A percentile compares a stretch with the other conserved stretches of the same genome.
These are phyloP conservation scores for Penicillium macrosclerotiorum DNA, from an alignment of 495 filamentous ascomycete species.

Conservation along the genomic window DNA sequence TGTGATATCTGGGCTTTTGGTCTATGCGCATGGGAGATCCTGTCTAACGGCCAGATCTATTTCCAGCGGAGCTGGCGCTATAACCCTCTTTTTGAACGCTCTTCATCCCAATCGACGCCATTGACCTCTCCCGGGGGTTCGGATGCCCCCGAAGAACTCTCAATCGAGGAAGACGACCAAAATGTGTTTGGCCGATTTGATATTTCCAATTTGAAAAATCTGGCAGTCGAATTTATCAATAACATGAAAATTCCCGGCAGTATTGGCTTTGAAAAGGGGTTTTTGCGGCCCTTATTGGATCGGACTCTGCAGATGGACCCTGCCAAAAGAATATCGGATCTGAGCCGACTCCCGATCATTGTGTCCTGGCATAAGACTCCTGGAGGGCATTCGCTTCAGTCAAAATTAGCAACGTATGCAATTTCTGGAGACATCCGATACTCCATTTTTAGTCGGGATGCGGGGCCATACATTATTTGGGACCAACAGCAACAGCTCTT, in stretches of 20 bases:
- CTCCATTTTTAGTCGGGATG: conserved; percentile 19
- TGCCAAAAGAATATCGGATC: conserved; percentile 18
- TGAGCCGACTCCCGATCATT: conserved; percentile 23
- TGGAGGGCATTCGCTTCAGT: conserved; percentile 20
- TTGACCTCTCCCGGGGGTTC: not conserved
- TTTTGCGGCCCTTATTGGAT: conserved; percentile 18
- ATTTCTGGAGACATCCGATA: conserved; percentile 19
- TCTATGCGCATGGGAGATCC: conserved; percentile 25
- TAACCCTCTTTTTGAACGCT: conserved; percentile 5
- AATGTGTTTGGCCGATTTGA: conserved; percentile 5
- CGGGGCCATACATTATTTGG: conserved; percentile 24
- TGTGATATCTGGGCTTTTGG: conserved; percentile 33
- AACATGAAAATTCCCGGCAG: conserved; percentile 15
- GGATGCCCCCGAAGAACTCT: not conserved
- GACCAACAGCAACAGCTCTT: conserved; percentile 28
- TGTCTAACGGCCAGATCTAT: conserved; percentile 25
- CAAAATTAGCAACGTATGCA: conserved; percentile 25
- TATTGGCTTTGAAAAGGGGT: conserved; percentile 20
- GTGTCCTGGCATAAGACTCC: conserved; percentile 22
- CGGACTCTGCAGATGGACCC: conserved; percentile 24
- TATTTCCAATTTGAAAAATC: conserved; percentile 8
- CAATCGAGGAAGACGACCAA: not conserved
- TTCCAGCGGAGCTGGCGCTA: conserved; percentile 14
- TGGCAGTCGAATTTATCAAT: conserved; percentile 16
- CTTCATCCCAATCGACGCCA: conserved; percentile 5